phyloP scores from a whole-genome alignment of 371 early-diverging fungal genomes.

The Batrachochytrium dendrobatidis region DNA sequence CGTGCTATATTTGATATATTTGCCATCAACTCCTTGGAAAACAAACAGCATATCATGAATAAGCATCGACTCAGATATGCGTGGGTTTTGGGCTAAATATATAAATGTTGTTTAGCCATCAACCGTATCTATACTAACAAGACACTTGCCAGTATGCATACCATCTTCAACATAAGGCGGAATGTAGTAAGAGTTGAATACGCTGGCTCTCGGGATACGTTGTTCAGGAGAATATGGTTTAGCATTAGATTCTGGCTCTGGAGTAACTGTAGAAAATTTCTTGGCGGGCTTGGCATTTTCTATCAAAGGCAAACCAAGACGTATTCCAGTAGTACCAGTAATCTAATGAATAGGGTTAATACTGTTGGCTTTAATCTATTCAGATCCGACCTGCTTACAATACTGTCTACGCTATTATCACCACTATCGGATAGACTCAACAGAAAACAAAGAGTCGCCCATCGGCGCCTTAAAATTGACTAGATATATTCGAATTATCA shows the following conservation, averaged over 20 bases:
- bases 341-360: too few species aligned
- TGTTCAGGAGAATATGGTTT: too few species aligned
- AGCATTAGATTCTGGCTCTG: not conserved
- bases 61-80: slow-evolving; percentile 51
- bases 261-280: too few species aligned
- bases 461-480: not conserved
- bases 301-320: too few species aligned
- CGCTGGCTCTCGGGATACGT: not conserved
- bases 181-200: slow-evolving; percentile 1
- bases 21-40: slow-evolving; percentile 91
- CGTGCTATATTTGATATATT: slow-evolving; percentile 59
- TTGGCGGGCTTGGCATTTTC: too few species aligned
- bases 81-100: not conserved
- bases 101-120: not conserved
- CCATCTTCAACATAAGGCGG: not conserved
- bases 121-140: not conserved
- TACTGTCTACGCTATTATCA: not conserved
- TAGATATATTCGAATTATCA: not conserved
- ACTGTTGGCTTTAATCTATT: too few species aligned
- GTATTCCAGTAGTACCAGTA: too few species aligned
- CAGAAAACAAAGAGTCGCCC: not conserved
- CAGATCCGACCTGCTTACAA: too few species aligned
- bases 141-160: not conserved
- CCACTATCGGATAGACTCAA: not conserved
- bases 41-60: slow-evolving; percentile 82